phyloP scores from a whole-genome alignment of 352 stramenopile genomes.

The Nothophytophthora sp. region DNA sequence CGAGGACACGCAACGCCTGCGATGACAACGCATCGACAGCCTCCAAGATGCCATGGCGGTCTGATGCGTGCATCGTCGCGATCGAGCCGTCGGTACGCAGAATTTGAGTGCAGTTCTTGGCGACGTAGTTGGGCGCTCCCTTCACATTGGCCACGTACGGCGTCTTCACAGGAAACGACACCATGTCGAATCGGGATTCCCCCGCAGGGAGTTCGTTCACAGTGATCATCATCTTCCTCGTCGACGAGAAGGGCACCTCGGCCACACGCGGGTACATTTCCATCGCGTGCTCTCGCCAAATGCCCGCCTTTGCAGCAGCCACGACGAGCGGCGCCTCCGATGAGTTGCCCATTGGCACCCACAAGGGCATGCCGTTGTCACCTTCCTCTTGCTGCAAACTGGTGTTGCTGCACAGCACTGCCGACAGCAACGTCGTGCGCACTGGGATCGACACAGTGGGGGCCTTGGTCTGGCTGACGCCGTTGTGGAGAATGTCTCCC shows the following conservation, averaged over 20 bases:
- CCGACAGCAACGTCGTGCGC: constrained; percentile 36
- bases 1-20: constrained; percentile 85
- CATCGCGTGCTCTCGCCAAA: constrained; percentile 38
- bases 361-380: constrained; percentile 24
- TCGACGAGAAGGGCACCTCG: constrained; percentile 94
- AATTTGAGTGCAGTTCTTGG: constrained; percentile 55
- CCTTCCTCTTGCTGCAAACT: constrained; percentile 31
- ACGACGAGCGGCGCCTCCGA: constrained; percentile 47
- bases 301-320: constrained; percentile 41
- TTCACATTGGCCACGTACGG: constrained; percentile 62
- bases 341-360: constrained; percentile 44
- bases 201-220: constrained; percentile 50
- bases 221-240: constrained; percentile 94
- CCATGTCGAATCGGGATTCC: constrained; percentile 30
- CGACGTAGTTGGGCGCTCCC: constrained; percentile 68
- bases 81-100: constrained; percentile 49
- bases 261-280: constrained; percentile 63
- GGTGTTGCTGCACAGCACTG: constrained; percentile 48
- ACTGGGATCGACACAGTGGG: constrained; percentile 36
- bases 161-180: constrained; percentile 43
- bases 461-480: constrained; percentile 24
- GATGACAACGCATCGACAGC: constrained; percentile 61
- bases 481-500: constrained; percentile 32
- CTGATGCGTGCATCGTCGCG: constrained; percentile 30
- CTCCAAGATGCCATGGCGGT: constrained; percentile 43